Evolutionary conservation across 2,329 filamentous ascomycete genomes (phyloP).

Genomic region (Cordyceps cicadae): DNA sequence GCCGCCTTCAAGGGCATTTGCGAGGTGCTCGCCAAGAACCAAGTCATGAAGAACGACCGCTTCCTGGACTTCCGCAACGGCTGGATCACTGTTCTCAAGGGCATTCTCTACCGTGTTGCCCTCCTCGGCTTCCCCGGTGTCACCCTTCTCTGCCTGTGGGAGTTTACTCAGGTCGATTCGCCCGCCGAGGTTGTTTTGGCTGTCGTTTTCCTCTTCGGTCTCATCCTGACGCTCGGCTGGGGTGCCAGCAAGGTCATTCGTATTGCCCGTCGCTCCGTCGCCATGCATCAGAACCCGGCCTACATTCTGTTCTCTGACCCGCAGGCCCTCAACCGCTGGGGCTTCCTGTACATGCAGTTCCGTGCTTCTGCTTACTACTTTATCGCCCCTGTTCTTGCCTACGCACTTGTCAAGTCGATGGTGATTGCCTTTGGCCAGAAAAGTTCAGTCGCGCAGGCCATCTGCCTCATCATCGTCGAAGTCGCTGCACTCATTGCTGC

Average conservation of each 20-base stretch:
- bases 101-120: conserved; percentile 83
- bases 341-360: conserved; percentile 95
- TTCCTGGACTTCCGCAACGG: conserved; percentile 92
- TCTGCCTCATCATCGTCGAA: conserved; percentile 81
- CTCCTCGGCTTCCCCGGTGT: conserved; percentile 90
- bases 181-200: conserved; percentile 78
- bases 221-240: conserved; percentile 72
- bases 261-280: conserved; percentile 78
- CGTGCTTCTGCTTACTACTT: conserved; percentile 94
- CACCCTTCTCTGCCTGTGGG: conserved; percentile 85
- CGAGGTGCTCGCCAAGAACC: conserved; percentile 65
- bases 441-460: conserved; percentile 63
- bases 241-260: conserved; percentile 83
- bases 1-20: conserved; percentile 72
- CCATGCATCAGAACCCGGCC: conserved; percentile 91
- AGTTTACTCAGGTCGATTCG: conserved; percentile 80
- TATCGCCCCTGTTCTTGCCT: conserved; percentile 69
- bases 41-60: conserved; percentile 74
- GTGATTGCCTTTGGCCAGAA: conserved; percentile 78
- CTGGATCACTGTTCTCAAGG: conserved; percentile 88
- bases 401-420: conserved; percentile 79
- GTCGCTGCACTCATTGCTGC: conserved; percentile 67
- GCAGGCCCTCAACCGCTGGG: conserved; percentile 93
- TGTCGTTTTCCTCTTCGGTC: conserved; percentile 78
- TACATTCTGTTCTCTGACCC: conserved; percentile 97